These are phyloP conservation scores for Podospora comata DNA, from an alignment of 495 filamentous ascomycete genomes.

Conservation along the genomic window DNA sequence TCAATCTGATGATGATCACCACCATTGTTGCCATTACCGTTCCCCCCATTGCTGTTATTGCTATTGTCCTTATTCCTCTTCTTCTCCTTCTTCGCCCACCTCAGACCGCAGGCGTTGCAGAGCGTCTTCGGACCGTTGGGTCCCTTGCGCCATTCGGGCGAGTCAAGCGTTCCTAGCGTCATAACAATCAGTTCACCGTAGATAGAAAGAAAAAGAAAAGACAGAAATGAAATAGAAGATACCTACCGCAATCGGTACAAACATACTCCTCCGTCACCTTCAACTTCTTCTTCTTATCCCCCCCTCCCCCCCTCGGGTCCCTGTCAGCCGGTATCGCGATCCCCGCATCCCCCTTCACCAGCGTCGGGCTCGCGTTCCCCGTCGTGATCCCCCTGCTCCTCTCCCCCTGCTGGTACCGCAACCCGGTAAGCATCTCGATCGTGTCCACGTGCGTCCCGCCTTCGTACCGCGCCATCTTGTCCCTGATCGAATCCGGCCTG, in stretches of 20 bases:
- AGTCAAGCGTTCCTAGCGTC: slow-evolving; percentile 67
- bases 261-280: slow-evolving; percentile 93
- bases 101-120: slow-evolving; percentile 93
- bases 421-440: slow-evolving; percentile 90
- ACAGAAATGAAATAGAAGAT: neutral
- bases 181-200: neutral
- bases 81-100: slow-evolving; percentile 79
- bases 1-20: neutral
- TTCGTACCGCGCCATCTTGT: slow-evolving; percentile 75
- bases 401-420: slow-evolving; percentile 86
- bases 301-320: slow-evolving; percentile 63
- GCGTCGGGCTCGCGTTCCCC: slow-evolving; percentile 69
- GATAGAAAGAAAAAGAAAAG: neutral
- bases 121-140: slow-evolving; percentile 92
- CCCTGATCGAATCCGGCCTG: slow-evolving; percentile 67
- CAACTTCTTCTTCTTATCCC: slow-evolving; percentile 82
- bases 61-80: slow-evolving; percentile 40
- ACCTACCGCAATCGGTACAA: slow-evolving; percentile 84
- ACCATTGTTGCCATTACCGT: slow-evolving; percentile 4
- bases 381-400: slow-evolving; percentile 85
- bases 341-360: slow-evolving; percentile 83
- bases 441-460: slow-evolving; percentile 69
- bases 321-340: slow-evolving; percentile 78
- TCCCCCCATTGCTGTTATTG: slow-evolving; percentile 1
- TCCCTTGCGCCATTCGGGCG: slow-evolving; percentile 95